These are phyloP conservation scores for Lentinula aciculospora DNA, from an alignment of 768 basidiomycete genomes.

Conservation along the genomic window DNA sequence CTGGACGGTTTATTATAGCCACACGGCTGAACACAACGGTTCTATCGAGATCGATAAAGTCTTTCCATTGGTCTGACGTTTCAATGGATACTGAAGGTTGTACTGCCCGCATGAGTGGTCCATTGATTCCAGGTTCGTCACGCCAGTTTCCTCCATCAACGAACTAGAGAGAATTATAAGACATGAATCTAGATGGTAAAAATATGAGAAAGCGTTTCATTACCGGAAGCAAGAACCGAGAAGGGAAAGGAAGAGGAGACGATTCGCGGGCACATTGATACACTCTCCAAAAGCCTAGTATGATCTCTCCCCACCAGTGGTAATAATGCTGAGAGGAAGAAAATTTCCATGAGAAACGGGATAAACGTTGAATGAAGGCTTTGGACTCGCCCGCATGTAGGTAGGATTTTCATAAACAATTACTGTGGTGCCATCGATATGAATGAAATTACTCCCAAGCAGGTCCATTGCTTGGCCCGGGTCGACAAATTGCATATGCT, in stretches of 20 bases:
- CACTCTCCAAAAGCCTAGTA: conserved; percentile 36
- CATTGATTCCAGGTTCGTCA: conserved; percentile 55
- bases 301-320: conserved; percentile 43
- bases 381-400: conserved; percentile 18
- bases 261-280: conserved; percentile 22
- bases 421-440: conserved; percentile 15
- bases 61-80: conserved; percentile 54
- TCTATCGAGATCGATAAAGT: conserved; percentile 36
- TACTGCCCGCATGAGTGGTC: conserved; percentile 57
- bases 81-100: conserved; percentile 60
- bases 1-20: conserved; percentile 56
- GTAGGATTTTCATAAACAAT: conserved; percentile 19
- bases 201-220: conserved; percentile 8
- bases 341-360: neutral
- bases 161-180: conserved; percentile 11
- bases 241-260: conserved; percentile 13
- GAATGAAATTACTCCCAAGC: conserved; percentile 16
- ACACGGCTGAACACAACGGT: conserved; percentile 60
- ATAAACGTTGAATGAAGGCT: neutral
- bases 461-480: conserved; percentile 13
- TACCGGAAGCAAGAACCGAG: conserved; percentile 31
- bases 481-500: conserved; percentile 19
- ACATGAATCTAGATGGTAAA: neutral
- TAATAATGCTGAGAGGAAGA: conserved; percentile 36
- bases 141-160: conserved; percentile 40